These are phyloP conservation scores for Trichoderma gracile DNA, from an alignment of 2,329 filamentous ascomycete species.

Conservation along the genomic window DNA sequence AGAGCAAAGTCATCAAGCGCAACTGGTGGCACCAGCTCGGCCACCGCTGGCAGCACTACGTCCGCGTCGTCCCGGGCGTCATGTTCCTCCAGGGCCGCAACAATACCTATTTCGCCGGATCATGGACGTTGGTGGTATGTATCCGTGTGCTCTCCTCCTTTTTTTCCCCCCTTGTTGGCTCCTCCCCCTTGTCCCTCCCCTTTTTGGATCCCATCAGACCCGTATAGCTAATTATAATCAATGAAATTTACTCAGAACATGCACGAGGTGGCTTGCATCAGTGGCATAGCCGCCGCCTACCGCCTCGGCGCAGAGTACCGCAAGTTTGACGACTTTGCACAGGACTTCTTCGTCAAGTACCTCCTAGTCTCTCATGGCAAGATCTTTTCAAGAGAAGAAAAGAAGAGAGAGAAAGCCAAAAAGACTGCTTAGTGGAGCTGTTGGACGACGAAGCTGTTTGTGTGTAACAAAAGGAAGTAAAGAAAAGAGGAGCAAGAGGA, in stretches of 20 bases:
- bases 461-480: neutral
- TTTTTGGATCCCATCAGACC: no score
- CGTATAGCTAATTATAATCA: no score
- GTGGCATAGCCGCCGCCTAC: conserved; percentile 70
- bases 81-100: conserved; percentile 69
- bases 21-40: conserved; percentile 71
- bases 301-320: conserved; percentile 65
- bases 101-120: conserved; percentile 62
- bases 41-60: conserved; percentile 64
- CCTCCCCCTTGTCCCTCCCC: no score
- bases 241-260: conserved; percentile 61
- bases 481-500: neutral
- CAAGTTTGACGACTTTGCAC: conserved; percentile 57
- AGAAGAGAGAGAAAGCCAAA: conserved; percentile 27
- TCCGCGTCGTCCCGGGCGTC: conserved; percentile 67
- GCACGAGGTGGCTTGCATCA: conserved; percentile 70
- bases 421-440: no score
- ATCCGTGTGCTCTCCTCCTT: no score
- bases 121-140: conserved; percentile 68
- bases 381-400: conserved; percentile 41
- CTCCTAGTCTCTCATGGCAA: conserved; percentile 48
- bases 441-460: no score
- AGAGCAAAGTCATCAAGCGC: conserved; percentile 59
- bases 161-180: no score
- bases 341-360: conserved; percentile 51